Evolutionary conservation across 805 yeast genomes (phyloP), one percentile per base, ranked within the genome.

Genomic region (Wickerhamomyces xylosicus): DNA sequence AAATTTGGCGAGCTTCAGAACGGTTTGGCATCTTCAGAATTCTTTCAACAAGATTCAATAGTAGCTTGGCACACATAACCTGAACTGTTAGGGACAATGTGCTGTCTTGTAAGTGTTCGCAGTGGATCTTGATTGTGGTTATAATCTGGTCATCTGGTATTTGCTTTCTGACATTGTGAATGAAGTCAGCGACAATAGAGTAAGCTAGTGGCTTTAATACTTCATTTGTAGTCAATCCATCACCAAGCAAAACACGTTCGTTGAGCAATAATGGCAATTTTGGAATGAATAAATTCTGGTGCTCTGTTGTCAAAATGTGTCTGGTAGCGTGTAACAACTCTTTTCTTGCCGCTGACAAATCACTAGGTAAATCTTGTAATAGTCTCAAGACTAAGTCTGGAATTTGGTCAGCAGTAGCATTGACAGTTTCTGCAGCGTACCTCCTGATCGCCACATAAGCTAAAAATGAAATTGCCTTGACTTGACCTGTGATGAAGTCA

Each of bases 331-430:
- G 97, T 25, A 92, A 64, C 33, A 92, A 63, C 59, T 92, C 99
- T 57, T 89, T 87, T 53, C 97, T 71, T 0, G 96, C 95, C 3
- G 87, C 79, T 4, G 95, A 83, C 36, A 86, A 66, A 54, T 90
- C 97, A 15, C 92, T 79, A 3, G 98, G 98, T 57, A 97, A 92
- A 57, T 94, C 97, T 59, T 89, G 95, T 31, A 92, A 63, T 31
- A 92, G 63, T 46, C 97, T 67, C 39, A 89, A 72, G 31, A 92
- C 84, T 40, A 89, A 72, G 43, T 85, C 95, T 0, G 99, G 98
- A 8, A 92, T 85, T 31, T 74, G 69, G 5, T 64, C 64, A 29
- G 77, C 73, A 47, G 76, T 73, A 31, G 61, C 60, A 42, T 69
- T 69, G 43, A 83, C 58, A 39, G 81, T 67, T 31, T 76, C 77